Conservation (phyloP, 805 yeast genomes). For the Zygoascus ofunaensis region DNA sequence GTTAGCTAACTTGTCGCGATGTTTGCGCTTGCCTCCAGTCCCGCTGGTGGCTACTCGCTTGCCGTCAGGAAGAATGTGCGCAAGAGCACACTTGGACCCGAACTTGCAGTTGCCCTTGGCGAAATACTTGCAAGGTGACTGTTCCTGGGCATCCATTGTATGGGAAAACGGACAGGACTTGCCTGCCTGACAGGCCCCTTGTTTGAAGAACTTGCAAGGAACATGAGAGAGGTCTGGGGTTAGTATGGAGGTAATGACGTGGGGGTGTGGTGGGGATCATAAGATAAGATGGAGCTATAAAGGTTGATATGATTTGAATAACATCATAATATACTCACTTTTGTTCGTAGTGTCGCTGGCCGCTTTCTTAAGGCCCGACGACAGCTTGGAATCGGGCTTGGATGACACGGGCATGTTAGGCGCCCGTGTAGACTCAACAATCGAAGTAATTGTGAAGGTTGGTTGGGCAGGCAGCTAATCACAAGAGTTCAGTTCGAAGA, state of each 20-base stretch:
- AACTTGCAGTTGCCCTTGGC: constrained; percentile 96
- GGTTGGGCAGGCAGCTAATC: no score
- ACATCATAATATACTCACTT: constrained; percentile 6
- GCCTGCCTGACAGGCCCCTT: constrained; percentile 95
- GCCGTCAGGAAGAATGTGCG: constrained; percentile 85
- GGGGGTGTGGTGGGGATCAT: no score
- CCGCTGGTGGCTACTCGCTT: constrained; percentile 50
- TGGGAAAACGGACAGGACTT: constrained; percentile 86
- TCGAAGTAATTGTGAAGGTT: not conserved
- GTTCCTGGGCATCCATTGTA: constrained; percentile 46
- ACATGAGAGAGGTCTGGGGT: constrained; percentile 71
- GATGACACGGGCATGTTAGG: not conserved
- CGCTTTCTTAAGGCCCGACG: constrained; percentile 11
- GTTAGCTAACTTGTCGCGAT: not conserved
- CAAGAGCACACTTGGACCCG: constrained; percentile 89
- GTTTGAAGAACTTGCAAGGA: constrained; percentile 88
- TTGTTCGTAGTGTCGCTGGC: constrained; percentile 2
- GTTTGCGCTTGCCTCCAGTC: not conserved
- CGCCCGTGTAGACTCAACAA: not conserved
- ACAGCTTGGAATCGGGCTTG: constrained; percentile 10
- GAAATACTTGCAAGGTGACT: constrained; percentile 78
- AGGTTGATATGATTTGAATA: no score
- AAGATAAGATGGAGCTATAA: no score
- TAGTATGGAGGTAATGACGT: no score
- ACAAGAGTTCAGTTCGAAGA: no score